These are phyloP conservation scores for Hypomyces rosellus DNA, from an alignment of 2,329 filamentous ascomycete species.

Conservation along the genomic window DNA sequence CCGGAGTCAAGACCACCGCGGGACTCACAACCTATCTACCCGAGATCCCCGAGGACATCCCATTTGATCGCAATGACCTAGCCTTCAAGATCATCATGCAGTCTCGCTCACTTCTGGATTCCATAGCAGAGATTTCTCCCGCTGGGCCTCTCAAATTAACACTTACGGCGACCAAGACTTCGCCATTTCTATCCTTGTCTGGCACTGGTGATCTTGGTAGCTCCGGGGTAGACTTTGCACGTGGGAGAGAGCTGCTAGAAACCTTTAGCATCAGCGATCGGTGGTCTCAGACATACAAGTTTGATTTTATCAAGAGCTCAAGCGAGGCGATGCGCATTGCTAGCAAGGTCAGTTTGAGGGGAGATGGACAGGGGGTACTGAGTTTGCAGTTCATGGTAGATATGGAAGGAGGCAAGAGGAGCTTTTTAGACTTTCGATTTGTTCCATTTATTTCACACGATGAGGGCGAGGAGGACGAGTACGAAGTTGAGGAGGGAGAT, in stretches of 20 bases:
- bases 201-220: slow-evolving; percentile 52
- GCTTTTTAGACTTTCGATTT: slow-evolving; percentile 78
- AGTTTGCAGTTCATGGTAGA: slow-evolving; percentile 97
- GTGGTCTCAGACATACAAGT: slow-evolving; percentile 73
- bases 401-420: slow-evolving; percentile 61
- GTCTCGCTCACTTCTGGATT: slow-evolving; percentile 64
- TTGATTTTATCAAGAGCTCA: slow-evolving; percentile 77
- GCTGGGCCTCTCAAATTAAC: slow-evolving; percentile 69
- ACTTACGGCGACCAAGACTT: slow-evolving; percentile 55
- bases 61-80: slow-evolving; percentile 73
- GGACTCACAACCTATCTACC: slow-evolving; percentile 83
- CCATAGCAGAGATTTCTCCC: slow-evolving; percentile 60
- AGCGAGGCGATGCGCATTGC: slow-evolving; percentile 88
- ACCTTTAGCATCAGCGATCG: slow-evolving; percentile 59
- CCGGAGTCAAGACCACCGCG: slow-evolving; percentile 81
- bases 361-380: slow-evolving; percentile 82
- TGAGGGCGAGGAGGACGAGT: slow-evolving; percentile 25
- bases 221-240: slow-evolving; percentile 61
- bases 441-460: slow-evolving; percentile 65
- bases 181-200: slow-evolving; percentile 70
- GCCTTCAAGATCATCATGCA: slow-evolving; percentile 95
- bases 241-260: slow-evolving; percentile 62
- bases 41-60: slow-evolving; percentile 71
- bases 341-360: slow-evolving; percentile 84
- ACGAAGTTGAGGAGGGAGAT: slow-evolving; percentile 20